Conservation (phyloP, 2,329 filamentous ascomycete species). For the Phialocephala sp. region DNA sequence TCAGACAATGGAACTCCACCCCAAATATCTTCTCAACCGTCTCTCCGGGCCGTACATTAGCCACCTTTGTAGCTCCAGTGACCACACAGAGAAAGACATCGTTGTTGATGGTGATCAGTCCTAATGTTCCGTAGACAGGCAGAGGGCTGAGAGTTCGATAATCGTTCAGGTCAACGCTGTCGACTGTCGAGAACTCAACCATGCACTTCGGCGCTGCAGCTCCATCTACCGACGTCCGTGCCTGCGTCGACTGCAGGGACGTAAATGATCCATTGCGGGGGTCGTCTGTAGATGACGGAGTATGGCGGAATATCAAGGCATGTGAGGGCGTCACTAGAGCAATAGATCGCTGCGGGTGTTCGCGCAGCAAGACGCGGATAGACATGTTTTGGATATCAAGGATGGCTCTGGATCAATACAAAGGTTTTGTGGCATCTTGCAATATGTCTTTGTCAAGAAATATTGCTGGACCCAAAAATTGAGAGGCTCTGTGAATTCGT, state of each 20-base stretch:
- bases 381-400: constrained; percentile 38
- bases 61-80: constrained; percentile 77
- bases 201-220: constrained; percentile 62
- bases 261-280: constrained; percentile 63
- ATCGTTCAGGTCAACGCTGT: constrained; percentile 70
- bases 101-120: constrained; percentile 79
- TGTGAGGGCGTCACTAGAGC: constrained; percentile 81
- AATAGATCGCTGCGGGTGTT: constrained; percentile 86
- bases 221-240: constrained; percentile 44
- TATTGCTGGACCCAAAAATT: neutral
- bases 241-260: constrained; percentile 55
- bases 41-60: constrained; percentile 84
- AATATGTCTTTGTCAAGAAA: neutral
- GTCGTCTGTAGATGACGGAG: constrained; percentile 64
- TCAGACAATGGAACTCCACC: constrained; percentile 94
- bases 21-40: constrained; percentile 84
- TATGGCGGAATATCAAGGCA: constrained; percentile 85
- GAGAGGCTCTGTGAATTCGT: constrained; percentile 10
- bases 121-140: constrained; percentile 83
- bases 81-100: constrained; percentile 94
- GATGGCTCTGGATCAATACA: constrained; percentile 14
- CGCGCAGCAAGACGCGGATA: constrained; percentile 61
- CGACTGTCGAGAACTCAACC: constrained; percentile 79
- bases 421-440: constrained; percentile 29
- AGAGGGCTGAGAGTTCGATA: constrained; percentile 78